Conservation (phyloP, 1,284 basidiomycete genomes). For the Pseudozyma flocculosa region DNA sequence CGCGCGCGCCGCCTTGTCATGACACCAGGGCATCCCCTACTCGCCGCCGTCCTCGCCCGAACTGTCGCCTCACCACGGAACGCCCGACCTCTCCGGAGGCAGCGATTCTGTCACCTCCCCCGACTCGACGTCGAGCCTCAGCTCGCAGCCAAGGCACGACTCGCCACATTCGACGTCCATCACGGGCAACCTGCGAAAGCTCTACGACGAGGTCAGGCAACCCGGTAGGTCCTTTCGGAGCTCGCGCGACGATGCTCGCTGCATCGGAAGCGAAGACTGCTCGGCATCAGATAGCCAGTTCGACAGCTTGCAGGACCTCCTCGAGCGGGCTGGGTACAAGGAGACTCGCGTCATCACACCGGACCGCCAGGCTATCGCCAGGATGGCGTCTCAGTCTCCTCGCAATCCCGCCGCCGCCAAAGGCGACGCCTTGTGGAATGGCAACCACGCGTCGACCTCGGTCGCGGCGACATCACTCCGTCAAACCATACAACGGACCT, state of each 20-base stretch:
- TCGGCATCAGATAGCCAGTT: slow-evolving; percentile 9
- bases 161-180: background rate
- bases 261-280: too few species aligned
- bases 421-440: background rate
- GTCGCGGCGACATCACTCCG: background rate
- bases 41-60: background rate
- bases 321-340: slow-evolving; percentile 53
- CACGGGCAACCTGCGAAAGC: background rate
- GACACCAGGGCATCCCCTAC: background rate
- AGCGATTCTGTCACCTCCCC: background rate
- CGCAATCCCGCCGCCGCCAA: slow-evolving; percentile 7
- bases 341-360: slow-evolving; percentile 55
- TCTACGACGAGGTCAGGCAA: too few species aligned
- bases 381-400: slow-evolving; percentile 23
- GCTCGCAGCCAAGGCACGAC: background rate
- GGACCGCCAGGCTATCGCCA: slow-evolving; percentile 15
- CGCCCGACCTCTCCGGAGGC: background rate
- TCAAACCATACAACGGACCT: background rate
- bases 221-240: too few species aligned
- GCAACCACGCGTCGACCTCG: background rate
- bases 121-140: background rate
- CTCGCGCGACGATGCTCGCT: too few species aligned
- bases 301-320: slow-evolving; percentile 51
- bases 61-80: background rate
- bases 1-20: too few species aligned